These are phyloP conservation scores for Lactifluus hygrophoroides DNA, from an alignment of 768 basidiomycete genomes.

Conservation along the genomic window DNA sequence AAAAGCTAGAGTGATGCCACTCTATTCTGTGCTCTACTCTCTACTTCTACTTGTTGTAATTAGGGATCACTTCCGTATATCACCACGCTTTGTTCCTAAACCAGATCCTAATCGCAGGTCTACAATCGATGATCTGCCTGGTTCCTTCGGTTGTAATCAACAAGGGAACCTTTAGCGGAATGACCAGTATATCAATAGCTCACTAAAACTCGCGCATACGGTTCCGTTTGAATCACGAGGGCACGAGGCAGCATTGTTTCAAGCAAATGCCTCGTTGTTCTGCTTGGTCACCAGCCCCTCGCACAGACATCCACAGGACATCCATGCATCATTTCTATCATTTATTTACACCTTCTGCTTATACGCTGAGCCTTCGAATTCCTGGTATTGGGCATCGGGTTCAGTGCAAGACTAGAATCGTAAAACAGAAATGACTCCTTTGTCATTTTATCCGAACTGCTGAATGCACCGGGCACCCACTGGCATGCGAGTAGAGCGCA, in stretches of 20 bases:
- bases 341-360: neutral
- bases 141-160: neutral
- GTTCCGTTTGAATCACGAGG: neutral
- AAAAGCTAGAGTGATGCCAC: conserved; percentile 73
- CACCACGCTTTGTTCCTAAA: neutral
- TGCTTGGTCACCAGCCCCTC: neutral
- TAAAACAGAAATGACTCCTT: too few relatives aligned
- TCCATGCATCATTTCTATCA: neutral
- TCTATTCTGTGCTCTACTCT: neutral
- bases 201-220: neutral
- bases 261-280: neutral
- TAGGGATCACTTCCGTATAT: neutral
- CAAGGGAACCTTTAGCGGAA: neutral
- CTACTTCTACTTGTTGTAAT: neutral
- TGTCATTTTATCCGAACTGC: too few relatives aligned
- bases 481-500: too few relatives aligned
- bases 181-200: neutral
- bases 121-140: neutral
- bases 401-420: neutral
- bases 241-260: neutral
- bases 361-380: neutral
- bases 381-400: neutral
- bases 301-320: neutral
- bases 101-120: neutral
- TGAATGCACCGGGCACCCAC: too few relatives aligned